These are phyloP conservation scores for Croton setiger DNA, from an alignment of 441 rosid genomes.

Conservation along the genomic window DNA sequence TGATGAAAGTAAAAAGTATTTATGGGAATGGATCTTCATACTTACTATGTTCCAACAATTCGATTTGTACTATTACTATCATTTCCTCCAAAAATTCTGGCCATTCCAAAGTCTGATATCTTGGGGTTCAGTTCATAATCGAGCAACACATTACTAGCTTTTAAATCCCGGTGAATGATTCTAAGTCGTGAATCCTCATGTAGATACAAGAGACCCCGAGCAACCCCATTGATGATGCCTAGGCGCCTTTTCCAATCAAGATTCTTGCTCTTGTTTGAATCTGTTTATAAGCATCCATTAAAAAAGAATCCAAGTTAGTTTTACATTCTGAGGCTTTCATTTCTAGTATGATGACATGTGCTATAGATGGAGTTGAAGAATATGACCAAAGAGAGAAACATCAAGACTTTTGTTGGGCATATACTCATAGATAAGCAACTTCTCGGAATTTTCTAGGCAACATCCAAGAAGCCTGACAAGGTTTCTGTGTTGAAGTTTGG, in stretches of 20 bases:
- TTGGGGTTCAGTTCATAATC: constrained; percentile 24
- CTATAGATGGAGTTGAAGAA: neutral
- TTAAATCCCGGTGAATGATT: constrained; percentile 30
- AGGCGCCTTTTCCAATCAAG: neutral
- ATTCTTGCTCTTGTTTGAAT: too few species aligned
- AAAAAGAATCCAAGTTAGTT: too few species aligned
- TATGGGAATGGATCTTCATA: neutral
- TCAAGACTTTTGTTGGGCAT: constrained; percentile 36
- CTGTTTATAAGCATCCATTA: too few species aligned
- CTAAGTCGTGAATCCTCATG: constrained; percentile 36
- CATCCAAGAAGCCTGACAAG: constrained; percentile 6
- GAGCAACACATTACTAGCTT: constrained; percentile 21
- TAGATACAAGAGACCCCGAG: constrained; percentile 36
- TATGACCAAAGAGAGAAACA: constrained; percentile 26
- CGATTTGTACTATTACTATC: constrained; percentile 35
- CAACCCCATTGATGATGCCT: constrained; percentile 25
- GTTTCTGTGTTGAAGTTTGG: constrained; percentile 1
- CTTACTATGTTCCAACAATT: constrained; percentile 48
- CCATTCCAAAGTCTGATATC: constrained; percentile 36
- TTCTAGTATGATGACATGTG: too few species aligned
- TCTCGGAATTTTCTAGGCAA: neutral
- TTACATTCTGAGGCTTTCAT: too few species aligned
- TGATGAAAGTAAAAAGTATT: too few species aligned
- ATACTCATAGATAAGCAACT: neutral
- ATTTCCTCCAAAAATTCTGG: constrained; percentile 29